These are phyloP conservation scores for Pyricularia pennisetigena DNA, from an alignment of 2,329 filamentous ascomycete genomes.

Conservation along the genomic window DNA sequence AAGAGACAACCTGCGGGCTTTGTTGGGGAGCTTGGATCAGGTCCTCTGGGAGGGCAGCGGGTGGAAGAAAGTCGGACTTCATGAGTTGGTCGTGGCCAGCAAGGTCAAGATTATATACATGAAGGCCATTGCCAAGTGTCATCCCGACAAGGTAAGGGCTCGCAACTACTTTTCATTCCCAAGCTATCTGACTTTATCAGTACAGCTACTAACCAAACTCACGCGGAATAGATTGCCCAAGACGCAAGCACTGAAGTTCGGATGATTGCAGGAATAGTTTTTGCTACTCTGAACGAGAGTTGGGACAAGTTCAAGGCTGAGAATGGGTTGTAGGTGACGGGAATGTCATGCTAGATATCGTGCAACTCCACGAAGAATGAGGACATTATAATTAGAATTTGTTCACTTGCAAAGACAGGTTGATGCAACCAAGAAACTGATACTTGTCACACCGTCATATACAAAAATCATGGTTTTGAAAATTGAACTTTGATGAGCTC, in stretches of 20 bases:
- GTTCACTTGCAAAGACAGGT: not conserved
- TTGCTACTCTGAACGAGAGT: slow-evolving; percentile 60
- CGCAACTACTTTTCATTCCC: not conserved
- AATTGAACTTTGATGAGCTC: not conserved
- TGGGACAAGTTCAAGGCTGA: slow-evolving; percentile 66
- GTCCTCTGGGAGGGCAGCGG: slow-evolving; percentile 88
- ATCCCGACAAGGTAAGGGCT: slow-evolving; percentile 85
- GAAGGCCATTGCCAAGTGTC: slow-evolving; percentile 98
- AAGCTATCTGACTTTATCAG: not conserved
- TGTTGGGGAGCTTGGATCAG: slow-evolving; percentile 76
- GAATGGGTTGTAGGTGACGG: slow-evolving; percentile 45
- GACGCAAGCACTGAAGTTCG: slow-evolving; percentile 54
- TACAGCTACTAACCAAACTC: not conserved
- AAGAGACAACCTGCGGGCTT: slow-evolving; percentile 79
- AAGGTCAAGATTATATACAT: slow-evolving; percentile 98
- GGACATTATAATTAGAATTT: not conserved
- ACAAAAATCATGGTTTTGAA: not conserved
- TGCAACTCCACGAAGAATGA: not conserved
- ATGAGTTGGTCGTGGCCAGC: slow-evolving; percentile 82
- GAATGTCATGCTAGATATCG: not conserved
- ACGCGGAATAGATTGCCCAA: slow-evolving; percentile 43
- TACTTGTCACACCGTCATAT: not conserved
- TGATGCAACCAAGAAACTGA: not conserved
- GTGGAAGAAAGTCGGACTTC: slow-evolving; percentile 95
- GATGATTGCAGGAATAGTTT: slow-evolving; percentile 56